Base-by-base conservation (phyloP, 2,329 filamentous ascomycete genomes). In the Neoscytalidium dimidiatum region DNA sequence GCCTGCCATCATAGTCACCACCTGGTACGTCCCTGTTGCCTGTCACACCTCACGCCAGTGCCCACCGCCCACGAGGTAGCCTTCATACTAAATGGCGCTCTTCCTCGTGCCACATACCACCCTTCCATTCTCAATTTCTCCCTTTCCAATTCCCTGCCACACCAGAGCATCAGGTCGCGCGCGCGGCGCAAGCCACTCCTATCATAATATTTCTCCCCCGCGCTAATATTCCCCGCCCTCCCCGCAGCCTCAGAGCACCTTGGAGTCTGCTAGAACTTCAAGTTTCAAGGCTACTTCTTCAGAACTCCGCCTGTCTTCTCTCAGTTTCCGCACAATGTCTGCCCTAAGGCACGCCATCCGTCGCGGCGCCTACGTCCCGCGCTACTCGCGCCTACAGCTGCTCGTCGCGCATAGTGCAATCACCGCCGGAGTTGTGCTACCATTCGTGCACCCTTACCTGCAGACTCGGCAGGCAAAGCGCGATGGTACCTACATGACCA, bases 381-480 rank as follows among this genome's bases (percentile, higher is more conserved):
- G 71, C 77, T 66, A 73, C 73, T 26, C 71, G 69, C 7, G 72
- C 77, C 13, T 75, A 76, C 68, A 78, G 74, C 0, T 71, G 72
- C 13, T 79, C 44, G 31, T 60, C 31, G 63, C 63, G 33, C 52
- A 64, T 44, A 58, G 52, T 33, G 63, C 79, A 52, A 71, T 79
- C 1, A 73, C 76, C 5, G 73, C 71, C 3, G 77, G 75, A 14
- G 75, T 79, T 33, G 75, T 77, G 3, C 69, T 79, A 7, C 77
- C 77, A 0, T 79, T 79, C 66, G 74, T 79, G 35, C 77, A 75
- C 23, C 76, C 77, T 26, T 71, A 78, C 31, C 63, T 79, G 21
- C 76, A 78, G 68, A 77, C 73, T 1, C 66, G 75, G 61, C 69
- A 75, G 53, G 71, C 75, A 1, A 77, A 71, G 68, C 71, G 72